Conservation (phyloP, 768 basidiomycete species). For the Phylloporus sp. region DNA sequence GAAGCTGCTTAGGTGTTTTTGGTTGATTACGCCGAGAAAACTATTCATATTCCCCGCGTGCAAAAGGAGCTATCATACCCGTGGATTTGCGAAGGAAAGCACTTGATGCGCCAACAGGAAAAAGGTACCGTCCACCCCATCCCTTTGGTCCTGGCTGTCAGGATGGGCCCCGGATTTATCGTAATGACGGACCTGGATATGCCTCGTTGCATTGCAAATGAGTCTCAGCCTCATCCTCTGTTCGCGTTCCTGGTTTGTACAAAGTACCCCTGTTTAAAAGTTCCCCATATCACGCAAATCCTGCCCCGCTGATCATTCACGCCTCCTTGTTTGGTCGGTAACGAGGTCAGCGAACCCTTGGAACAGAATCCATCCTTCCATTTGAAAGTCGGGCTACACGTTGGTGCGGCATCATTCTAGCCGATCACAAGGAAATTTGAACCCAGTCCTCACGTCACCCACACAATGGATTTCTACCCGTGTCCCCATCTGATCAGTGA, state of each 20-base stretch:
- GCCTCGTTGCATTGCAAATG: constrained; percentile 17
- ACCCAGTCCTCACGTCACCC: not conserved
- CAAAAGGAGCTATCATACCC: not conserved
- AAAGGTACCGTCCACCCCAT: constrained; percentile 8
- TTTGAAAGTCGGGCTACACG: constrained; percentile 9
- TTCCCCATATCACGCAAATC: not conserved
- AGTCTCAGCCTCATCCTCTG: not conserved
- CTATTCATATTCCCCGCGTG: not conserved
- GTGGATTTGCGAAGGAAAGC: not conserved
- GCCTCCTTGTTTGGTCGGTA: constrained; percentile 1
- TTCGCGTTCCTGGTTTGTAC: not conserved
- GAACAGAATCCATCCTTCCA: not conserved
- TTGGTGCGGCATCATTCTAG: constrained; percentile 1
- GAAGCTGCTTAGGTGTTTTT: constrained; percentile 8
- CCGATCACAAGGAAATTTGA: not conserved
- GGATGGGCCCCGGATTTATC: not conserved
- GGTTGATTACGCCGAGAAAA: constrained; percentile 2
- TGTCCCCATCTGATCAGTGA: not conserved
- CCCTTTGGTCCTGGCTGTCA: constrained; percentile 1
- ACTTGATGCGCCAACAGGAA: not conserved
- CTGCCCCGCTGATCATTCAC: constrained; percentile 11
- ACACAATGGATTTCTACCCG: not conserved
- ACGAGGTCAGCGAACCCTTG: constrained; percentile 3
- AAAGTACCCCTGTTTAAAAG: not conserved
- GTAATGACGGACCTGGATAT: not conserved